phyloP scores from a whole-genome alignment of 306 rosid genomes.

The Castanospermum australe region DNA sequence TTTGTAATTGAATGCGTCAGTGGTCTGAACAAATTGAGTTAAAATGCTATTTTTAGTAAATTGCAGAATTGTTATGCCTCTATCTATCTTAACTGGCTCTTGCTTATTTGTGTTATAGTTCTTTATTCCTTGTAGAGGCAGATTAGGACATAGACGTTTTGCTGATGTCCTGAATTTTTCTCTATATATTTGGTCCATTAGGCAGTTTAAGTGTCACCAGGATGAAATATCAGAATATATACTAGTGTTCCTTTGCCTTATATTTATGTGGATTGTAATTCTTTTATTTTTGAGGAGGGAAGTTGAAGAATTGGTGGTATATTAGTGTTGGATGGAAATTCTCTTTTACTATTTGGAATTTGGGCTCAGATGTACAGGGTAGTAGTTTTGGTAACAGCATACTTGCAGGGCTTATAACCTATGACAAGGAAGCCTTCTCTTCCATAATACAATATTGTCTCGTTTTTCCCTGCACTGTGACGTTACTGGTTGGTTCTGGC shows the following conservation, averaged over 20 bases:
- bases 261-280: constrained; percentile 4
- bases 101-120: background rate
- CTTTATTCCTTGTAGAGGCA: background rate
- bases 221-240: constrained; percentile 26
- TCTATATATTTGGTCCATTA: background rate
- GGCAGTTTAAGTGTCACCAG: background rate
- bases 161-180: background rate
- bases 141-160: background rate
- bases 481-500: background rate
- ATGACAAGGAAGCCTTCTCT: background rate
- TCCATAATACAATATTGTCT: background rate
- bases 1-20: constrained; percentile 34
- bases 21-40: constrained; percentile 26
- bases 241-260: background rate
- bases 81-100: background rate
- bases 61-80: background rate
- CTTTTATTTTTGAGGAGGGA: background rate
- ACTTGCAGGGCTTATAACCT: background rate
- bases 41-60: background rate
- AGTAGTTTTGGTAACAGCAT: background rate
- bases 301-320: constrained; percentile 49
- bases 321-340: background rate
- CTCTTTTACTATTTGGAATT: background rate
- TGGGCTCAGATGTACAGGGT: background rate
- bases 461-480: background rate